phyloP scores from a whole-genome alignment of 345 rosid species.

The Eucalyptus guilfoylei region DNA sequence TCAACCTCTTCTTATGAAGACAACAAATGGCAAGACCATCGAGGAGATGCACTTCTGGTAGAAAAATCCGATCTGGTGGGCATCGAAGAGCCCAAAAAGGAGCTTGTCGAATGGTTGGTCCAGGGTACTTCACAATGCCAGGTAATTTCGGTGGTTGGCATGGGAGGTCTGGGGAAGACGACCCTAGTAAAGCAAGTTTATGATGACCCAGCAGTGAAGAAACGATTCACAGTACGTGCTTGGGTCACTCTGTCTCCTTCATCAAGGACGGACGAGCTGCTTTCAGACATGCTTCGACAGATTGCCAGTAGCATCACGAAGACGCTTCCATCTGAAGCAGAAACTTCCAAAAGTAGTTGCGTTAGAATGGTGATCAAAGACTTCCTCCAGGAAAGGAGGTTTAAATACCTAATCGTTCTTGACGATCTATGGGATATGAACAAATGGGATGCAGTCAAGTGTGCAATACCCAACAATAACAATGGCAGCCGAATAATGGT shows the following conservation, averaged over 20 bases:
- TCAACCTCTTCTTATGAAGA: background rate
- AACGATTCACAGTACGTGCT: constrained; percentile 4
- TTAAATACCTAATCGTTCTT: constrained; percentile 11
- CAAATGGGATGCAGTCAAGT: constrained; percentile 20
- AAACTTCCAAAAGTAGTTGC: background rate
- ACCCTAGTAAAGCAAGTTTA: constrained; percentile 27
- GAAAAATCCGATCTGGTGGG: constrained; percentile 24
- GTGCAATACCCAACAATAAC: constrained; percentile 8
- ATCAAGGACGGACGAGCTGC: constrained; percentile 3
- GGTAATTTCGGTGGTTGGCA: constrained; percentile 13
- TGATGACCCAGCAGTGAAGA: constrained; percentile 6
- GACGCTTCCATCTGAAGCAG: constrained; percentile 6
- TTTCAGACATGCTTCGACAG: constrained; percentile 6
- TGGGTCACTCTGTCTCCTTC: constrained; percentile 22
- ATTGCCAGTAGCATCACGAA: background rate
- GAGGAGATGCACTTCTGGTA: constrained; percentile 19
- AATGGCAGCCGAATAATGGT: constrained; percentile 18
- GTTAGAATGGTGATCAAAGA: constrained; percentile 2
- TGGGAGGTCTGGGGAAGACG: constrained; percentile 39
- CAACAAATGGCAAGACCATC: constrained; percentile 1
- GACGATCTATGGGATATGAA: constrained; percentile 19
- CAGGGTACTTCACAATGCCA: background rate
- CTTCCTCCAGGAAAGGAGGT: constrained; percentile 7
- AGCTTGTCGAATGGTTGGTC: constrained; percentile 3
- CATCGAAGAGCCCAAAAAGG: constrained; percentile 11